These are phyloP conservation scores for Marasmius oreades DNA, from an alignment of 1,284 basidiomycete genomes.

Conservation along the genomic window DNA sequence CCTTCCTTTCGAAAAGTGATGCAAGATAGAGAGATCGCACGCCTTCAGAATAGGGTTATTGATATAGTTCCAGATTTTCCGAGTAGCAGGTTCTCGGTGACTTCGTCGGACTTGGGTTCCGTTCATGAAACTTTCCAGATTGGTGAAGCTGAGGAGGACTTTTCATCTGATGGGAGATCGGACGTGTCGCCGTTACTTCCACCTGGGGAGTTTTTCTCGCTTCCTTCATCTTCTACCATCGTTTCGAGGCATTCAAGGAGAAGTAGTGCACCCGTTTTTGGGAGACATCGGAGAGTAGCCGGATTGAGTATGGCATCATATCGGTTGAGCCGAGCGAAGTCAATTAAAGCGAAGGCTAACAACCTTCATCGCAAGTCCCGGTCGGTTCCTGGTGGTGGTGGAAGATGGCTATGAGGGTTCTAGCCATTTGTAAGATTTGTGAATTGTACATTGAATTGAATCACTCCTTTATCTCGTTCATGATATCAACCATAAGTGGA, in stretches of 20 bases:
- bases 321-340: constrained; percentile 1
- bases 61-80: constrained; percentile 5
- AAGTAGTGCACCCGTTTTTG: constrained; percentile 11
- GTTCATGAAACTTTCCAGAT: neutral
- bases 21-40: constrained; percentile 4
- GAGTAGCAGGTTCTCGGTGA: constrained; percentile 2
- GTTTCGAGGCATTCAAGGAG: constrained; percentile 5
- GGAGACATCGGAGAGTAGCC: constrained; percentile 1
- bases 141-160: neutral
- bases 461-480: too few species aligned
- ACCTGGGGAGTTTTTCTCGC: constrained; percentile 31
- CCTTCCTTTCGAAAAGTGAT: neutral
- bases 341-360: neutral
- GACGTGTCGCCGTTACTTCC: constrained; percentile 31
- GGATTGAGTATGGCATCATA: constrained; percentile 2
- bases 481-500: too few species aligned
- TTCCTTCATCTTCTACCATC: constrained; percentile 8
- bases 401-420: too few species aligned
- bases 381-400: neutral
- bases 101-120: neutral
- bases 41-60: constrained; percentile 3
- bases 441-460: too few species aligned
- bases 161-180: neutral
- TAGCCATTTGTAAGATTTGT: neutral
- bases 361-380: neutral